phyloP scores from a whole-genome alignment of 2,329 filamentous ascomycete species.

The Capronia americana region DNA sequence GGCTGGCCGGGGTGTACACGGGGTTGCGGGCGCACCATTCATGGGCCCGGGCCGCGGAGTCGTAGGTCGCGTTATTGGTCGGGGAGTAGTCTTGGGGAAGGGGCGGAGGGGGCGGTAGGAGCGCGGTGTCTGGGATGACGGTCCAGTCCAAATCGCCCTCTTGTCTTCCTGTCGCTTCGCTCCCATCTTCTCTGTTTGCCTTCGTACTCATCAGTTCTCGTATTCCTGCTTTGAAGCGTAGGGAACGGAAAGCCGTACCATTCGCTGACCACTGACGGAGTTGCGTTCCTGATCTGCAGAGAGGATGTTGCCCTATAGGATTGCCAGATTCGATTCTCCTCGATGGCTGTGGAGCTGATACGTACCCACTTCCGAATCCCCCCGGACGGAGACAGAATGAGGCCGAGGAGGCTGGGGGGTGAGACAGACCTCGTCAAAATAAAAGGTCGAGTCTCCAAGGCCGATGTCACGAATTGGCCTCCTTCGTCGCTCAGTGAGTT shows the following conservation, averaged over 20 bases:
- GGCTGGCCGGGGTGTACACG: slow-evolving; percentile 58
- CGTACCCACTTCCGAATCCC: no score
- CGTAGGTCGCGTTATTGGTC: slow-evolving; percentile 62
- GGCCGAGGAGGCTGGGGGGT: no score
- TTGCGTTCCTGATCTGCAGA: slow-evolving; percentile 12
- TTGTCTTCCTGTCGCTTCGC: neutral
- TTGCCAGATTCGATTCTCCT: no score
- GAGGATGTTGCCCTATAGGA: no score
- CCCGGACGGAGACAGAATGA: no score
- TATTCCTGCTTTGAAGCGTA: neutral
- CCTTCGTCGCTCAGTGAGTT: slow-evolving; percentile 42
- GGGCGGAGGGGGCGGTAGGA: slow-evolving; percentile 66
- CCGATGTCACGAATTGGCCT: no score
- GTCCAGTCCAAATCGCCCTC: slow-evolving; percentile 46
- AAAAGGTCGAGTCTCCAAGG: no score
- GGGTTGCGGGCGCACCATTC: slow-evolving; percentile 60
- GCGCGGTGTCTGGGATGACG: slow-evolving; percentile 64
- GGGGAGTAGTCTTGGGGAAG: slow-evolving; percentile 61
- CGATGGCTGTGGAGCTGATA: no score
- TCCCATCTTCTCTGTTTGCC: neutral
- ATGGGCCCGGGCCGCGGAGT: slow-evolving; percentile 63
- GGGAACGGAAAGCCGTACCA: neutral
- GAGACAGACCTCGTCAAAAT: no score
- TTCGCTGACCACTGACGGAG: neutral
- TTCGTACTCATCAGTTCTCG: neutral